These are phyloP conservation scores for Quillaja saponaria DNA, from an alignment of 306 rosid species.

Conservation along the genomic window DNA sequence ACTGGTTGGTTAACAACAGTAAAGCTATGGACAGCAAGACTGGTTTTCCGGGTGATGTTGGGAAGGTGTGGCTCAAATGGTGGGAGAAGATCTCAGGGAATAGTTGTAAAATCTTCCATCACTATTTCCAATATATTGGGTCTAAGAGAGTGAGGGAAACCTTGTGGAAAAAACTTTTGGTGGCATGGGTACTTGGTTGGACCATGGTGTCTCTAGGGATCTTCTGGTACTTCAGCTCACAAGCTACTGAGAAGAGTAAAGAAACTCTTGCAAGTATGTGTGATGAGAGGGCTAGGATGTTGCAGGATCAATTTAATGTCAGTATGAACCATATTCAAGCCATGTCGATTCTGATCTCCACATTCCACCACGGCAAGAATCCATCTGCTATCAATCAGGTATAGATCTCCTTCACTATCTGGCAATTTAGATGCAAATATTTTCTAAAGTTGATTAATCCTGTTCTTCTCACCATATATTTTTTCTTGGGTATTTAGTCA, in stretches of 20 bases:
- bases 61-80: slow-evolving; percentile 62
- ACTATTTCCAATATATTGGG: slow-evolving; percentile 56
- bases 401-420: slow-evolving; percentile 23
- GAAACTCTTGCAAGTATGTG: slow-evolving; percentile 88
- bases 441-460: slow-evolving; percentile 4
- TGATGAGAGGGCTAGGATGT: slow-evolving; percentile 95
- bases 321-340: slow-evolving; percentile 98
- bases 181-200: slow-evolving; percentile 68
- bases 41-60: slow-evolving; percentile 57
- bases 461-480: not conserved
- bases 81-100: slow-evolving; percentile 64
- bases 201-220: slow-evolving; percentile 52
- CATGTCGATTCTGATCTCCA: slow-evolving; percentile 90
- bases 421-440: slow-evolving; percentile 18
- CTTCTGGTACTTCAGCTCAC: slow-evolving; percentile 59
- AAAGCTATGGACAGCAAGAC: slow-evolving; percentile 60
- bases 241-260: slow-evolving; percentile 81
- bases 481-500: not conserved
- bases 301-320: slow-evolving; percentile 96
- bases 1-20: slow-evolving; percentile 58
- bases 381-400: slow-evolving; percentile 97
- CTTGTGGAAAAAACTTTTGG: slow-evolving; percentile 63
- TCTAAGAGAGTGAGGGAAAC: slow-evolving; percentile 47
- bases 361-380: slow-evolving; percentile 80
- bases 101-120: slow-evolving; percentile 46